Evolutionary conservation across 169 alveolate species (phyloP).

Genomic region (Plasmodium ovale): DNA sequence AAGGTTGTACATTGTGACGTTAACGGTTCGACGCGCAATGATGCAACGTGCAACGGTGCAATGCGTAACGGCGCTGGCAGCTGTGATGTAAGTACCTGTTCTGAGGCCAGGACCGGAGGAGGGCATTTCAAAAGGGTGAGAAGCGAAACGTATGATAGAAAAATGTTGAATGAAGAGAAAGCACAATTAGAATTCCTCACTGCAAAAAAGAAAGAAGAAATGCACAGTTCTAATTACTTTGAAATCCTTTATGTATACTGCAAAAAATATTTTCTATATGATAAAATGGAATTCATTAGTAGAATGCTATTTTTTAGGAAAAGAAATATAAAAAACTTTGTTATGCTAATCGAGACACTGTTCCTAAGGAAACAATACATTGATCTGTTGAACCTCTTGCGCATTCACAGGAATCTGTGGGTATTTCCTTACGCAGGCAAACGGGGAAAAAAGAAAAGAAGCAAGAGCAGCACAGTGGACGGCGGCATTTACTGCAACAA

Average conservation of each 20-base stretch:
- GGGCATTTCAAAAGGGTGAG: conserved; percentile 10
- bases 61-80: background rate
- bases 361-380: conserved; percentile 39
- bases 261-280: conserved; percentile 38
- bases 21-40: too few relatives aligned
- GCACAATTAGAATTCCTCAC: background rate
- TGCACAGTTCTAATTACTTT: conserved; percentile 3
- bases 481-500: too few relatives aligned
- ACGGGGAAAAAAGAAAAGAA: background rate
- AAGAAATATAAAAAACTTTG: conserved; percentile 28
- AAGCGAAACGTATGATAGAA: conserved; percentile 25
- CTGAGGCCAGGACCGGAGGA: background rate
- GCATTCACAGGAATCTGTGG: conserved; percentile 22
- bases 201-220: background rate
- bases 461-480: too few relatives aligned
- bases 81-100: background rate
- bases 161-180: conserved; percentile 16
- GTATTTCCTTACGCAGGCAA: conserved; percentile 6
- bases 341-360: conserved; percentile 55
- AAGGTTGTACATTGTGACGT: too few relatives aligned
- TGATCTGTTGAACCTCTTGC: conserved; percentile 24
- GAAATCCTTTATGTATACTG: conserved; percentile 38
- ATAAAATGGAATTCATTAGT: conserved; percentile 69
- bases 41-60: too few relatives aligned
- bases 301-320: conserved; percentile 28